Percentiles rank a stretch among this genome's conserved stretches.
Conservation (phyloP, 2,329 filamentous ascomycete genomes). For the Aspergillus ruber region DNA sequence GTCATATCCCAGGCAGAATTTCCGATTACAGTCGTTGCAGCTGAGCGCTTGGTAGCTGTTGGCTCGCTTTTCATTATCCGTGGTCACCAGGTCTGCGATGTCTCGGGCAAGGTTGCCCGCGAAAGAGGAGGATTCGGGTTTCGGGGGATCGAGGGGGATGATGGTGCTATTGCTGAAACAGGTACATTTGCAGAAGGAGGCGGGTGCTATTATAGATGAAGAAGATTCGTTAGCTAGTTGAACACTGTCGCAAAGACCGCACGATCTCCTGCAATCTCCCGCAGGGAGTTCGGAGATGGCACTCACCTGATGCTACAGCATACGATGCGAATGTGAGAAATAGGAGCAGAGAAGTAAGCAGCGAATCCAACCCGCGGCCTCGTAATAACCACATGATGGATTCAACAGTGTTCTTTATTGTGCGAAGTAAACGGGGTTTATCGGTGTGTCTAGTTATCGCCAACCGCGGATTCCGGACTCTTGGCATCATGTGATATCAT, state of each 20-base stretch:
- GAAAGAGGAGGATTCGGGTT: conserved; percentile 16
- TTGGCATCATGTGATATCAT: conserved; percentile 11
- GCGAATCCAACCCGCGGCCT: conserved; percentile 9
- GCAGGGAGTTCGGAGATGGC: neutral
- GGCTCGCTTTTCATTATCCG: conserved; percentile 19
- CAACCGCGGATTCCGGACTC: neutral
- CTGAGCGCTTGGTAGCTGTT: conserved; percentile 40
- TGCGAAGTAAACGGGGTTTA: neutral
- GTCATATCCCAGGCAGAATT: conserved; percentile 59
- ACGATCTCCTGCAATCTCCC: neutral
- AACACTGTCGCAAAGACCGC: neutral
- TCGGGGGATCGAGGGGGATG: conserved; percentile 52
- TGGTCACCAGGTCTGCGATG: conserved; percentile 8
- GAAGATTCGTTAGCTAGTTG: conserved; percentile 1
- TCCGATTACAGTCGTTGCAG: conserved; percentile 62
- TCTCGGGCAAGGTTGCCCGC: conserved; percentile 16
- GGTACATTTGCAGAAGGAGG: conserved; percentile 67
- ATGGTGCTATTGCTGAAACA: conserved; percentile 63
- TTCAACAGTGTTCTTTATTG: conserved; percentile 2
- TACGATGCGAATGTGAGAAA: conserved; percentile 23
- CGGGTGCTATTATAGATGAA: conserved; percentile 29
- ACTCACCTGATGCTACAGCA: conserved; percentile 31
- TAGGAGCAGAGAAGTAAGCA: conserved; percentile 19
- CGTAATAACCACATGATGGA: conserved; percentile 13
- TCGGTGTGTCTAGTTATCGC: neutral